Conservation (phyloP, 306 rosid species). For the Quercus wislizeni region DNA sequence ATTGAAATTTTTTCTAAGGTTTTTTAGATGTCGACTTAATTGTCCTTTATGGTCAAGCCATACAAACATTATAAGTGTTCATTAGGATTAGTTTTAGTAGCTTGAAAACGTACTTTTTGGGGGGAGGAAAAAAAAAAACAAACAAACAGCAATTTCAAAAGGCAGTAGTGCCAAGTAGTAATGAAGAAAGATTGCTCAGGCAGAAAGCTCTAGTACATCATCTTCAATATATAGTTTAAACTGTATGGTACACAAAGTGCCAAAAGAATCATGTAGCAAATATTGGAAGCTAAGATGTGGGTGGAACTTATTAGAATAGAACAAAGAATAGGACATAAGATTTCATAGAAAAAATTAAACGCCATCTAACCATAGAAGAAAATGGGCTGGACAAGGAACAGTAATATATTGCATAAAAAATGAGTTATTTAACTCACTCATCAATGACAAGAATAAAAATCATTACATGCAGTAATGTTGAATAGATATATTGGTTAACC, state of each 20-base stretch:
- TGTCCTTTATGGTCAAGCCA: too few relatives aligned
- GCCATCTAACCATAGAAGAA: too few relatives aligned
- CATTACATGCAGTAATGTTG: background rate
- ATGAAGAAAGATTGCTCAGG: slow-evolving; percentile 47
- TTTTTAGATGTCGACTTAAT: too few relatives aligned
- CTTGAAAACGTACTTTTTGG: too few relatives aligned
- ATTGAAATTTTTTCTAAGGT: too few relatives aligned
- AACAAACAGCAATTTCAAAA: too few relatives aligned
- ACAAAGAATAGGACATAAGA: background rate
- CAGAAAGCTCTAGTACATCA: slow-evolving; percentile 33
- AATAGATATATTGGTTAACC: background rate
- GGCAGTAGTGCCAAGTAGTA: slow-evolving; percentile 47
- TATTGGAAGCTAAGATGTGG: slow-evolving; percentile 68
- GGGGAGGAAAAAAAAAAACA: too few relatives aligned
- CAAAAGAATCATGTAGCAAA: slow-evolving; percentile 88
- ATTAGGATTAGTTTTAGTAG: too few relatives aligned
- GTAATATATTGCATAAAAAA: slow-evolving; percentile 7
- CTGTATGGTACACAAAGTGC: slow-evolving; percentile 71
- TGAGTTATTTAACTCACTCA: background rate
- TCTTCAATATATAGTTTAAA: slow-evolving; percentile 50
- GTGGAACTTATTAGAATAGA: slow-evolving; percentile 21
- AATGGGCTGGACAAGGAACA: background rate
- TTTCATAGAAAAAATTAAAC: too few relatives aligned
- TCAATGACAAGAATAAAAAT: background rate
- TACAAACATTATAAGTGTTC: too few relatives aligned